phyloP scores from a whole-genome alignment of 73 alveolate genomes.

The Paramecium pentaurelia region DNA sequence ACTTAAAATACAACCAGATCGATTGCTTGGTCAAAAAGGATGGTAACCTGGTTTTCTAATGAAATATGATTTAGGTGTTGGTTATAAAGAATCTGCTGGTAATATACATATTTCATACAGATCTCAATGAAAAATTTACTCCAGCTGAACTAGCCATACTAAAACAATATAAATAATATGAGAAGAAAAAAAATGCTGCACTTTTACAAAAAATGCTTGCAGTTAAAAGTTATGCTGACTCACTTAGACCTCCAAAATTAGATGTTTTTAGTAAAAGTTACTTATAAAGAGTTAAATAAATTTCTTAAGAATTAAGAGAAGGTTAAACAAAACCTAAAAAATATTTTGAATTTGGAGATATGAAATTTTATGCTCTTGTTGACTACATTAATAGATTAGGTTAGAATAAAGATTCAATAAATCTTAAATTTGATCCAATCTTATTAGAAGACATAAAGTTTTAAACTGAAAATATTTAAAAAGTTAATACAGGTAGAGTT shows the following conservation, averaged over 20 bases:
- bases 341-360: not conserved
- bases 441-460: not conserved
- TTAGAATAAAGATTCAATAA: not conserved
- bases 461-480: not conserved
- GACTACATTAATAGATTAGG: not conserved
- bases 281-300: not conserved
- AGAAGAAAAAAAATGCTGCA: not conserved
- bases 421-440: not conserved
- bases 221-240: conserved; percentile 6
- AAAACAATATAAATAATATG: not conserved
- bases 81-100: conserved; percentile 14
- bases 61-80: conserved; percentile 4
- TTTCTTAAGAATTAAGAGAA: not conserved
- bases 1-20: conserved; percentile 13
- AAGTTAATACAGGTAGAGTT: not conserved
- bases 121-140: conserved; percentile 16
- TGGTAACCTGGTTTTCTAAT: conserved; percentile 29
- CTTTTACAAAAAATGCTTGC: not conserved
- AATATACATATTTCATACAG: not conserved
- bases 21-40: conserved; percentile 8
- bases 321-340: not conserved
- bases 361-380: conserved; percentile 16
- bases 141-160: conserved; percentile 7
- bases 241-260: not conserved
- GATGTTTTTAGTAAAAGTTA: not conserved